These are phyloP conservation scores for Botrytis aclada DNA, from an alignment of 2,329 filamentous ascomycete species.

Conservation along the genomic window DNA sequence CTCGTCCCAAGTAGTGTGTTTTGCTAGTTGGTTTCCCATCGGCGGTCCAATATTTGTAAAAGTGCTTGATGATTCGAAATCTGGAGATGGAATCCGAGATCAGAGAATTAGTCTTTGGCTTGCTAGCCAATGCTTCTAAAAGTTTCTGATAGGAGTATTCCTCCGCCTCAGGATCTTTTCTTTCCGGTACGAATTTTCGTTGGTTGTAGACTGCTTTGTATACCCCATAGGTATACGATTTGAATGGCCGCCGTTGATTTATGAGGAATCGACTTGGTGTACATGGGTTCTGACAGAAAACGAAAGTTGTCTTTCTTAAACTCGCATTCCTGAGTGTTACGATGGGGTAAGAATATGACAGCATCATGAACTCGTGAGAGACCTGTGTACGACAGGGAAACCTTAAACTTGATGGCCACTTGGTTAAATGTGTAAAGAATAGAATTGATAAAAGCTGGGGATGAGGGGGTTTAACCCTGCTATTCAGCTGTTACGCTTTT, in stretches of 20 bases:
- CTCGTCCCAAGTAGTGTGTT: not conserved
- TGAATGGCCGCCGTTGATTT: not conserved
- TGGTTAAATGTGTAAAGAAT: not conserved
- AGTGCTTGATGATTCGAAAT: not conserved
- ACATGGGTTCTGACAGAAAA: not conserved
- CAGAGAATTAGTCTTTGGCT: not conserved
- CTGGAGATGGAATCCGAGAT: not conserved
- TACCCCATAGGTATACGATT: too few relatives aligned
- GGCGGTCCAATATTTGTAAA: not conserved
- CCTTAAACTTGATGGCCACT: not conserved
- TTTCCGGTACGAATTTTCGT: not conserved
- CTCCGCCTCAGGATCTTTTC: not conserved
- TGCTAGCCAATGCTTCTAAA: not conserved
- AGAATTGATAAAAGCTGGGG: not conserved
- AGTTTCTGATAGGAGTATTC: not conserved
- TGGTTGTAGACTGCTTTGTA: not conserved
- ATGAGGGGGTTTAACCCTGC: not conserved
- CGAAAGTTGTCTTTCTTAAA: not conserved
- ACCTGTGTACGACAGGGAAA: not conserved
- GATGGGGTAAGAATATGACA: not conserved
- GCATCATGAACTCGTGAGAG: not conserved
- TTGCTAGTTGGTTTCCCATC: not conserved
- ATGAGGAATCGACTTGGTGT: not conserved
- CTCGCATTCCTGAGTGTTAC: not conserved
- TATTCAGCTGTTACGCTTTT: not conserved